Evolutionary conservation across 2,329 filamentous ascomycete species (phyloP), one percentile per base, ranked within the genome.

Genomic region (Rutstroemia sp.): DNA sequence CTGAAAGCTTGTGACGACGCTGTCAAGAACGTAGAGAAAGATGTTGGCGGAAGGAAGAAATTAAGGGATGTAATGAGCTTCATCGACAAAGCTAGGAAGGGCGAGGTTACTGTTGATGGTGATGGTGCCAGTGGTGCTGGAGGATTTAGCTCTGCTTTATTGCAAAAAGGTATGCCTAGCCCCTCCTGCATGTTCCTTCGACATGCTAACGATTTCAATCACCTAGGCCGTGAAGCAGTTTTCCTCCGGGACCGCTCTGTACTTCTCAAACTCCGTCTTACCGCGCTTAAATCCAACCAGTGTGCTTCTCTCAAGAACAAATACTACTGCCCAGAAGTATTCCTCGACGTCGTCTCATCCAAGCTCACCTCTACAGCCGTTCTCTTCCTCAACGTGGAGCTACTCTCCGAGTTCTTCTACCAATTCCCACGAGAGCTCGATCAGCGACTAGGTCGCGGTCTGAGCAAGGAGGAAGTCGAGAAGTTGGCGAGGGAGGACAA

Each of bases 361-460:
- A 97, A 97, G 73, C 81, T 99, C 49, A 95, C 92, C 3, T 87
- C 90, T 1, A 99, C 94, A 0, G 92, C 94, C 2, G 94, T 99
- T 8, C 82, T 99, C 0, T 99, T 99, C 78, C 81, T 99, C 30
- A 96, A 99, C 67, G 94, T 97, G 10, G 95, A 99, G 74, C 80
- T 99, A 19, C 81, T 99, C 17, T 92, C 89, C 2, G 95, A 99
- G 68, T 99, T 97, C 71, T 96, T 96, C 75, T 96, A 96, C 74
- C 91, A 94, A 69, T 99, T 99, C 72, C 94, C 94, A 0, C 83
- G 94, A 40, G 91, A 96, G 69, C 81, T 99, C 12, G 94, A 99
- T 70, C 76, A 87, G 58, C 83, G 92, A 36, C 84, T 99, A 10
- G 90, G 92, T 47, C 83, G 90, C 25, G 86, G 90, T 65, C 78